Percentiles rank a stretch among this genome's conserved stretches.
Evolutionary conservation across 768 basidiomycete genomes (phyloP).

Genomic region (Artomyces pyxidatus): DNA sequence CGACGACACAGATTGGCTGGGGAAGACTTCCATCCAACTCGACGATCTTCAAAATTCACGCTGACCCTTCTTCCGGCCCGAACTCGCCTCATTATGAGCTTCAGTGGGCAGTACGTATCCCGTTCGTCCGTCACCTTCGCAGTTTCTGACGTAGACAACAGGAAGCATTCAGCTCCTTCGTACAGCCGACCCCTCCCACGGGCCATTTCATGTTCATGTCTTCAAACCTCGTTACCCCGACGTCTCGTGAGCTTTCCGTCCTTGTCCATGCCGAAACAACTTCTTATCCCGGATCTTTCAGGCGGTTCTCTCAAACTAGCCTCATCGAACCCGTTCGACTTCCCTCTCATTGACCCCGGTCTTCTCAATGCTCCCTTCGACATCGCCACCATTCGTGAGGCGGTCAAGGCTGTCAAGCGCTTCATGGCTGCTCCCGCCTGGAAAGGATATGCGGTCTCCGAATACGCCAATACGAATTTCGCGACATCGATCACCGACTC

Average conservation of each 20-base stretch:
- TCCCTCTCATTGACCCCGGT: neutral
- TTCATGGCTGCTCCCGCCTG: neutral
- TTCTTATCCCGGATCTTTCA: neutral
- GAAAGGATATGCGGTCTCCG: neutral
- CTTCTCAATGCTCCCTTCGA: neutral
- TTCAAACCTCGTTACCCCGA: neutral
- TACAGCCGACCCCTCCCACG: neutral
- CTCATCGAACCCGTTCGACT: neutral
- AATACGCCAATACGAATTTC: neutral
- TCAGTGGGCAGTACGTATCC: too few species aligned
- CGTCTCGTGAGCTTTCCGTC: neutral
- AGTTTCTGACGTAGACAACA: too few species aligned
- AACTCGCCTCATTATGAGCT: neutral
- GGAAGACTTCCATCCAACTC: neutral
- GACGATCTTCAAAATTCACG: neutral
- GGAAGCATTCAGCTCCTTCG: neutral
- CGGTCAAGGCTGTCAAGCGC: neutral
- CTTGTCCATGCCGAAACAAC: neutral
- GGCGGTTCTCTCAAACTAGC: neutral
- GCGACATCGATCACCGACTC: neutral
- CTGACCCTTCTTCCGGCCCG: conserved; percentile 1
- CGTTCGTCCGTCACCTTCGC: too few species aligned
- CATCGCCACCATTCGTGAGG: neutral
- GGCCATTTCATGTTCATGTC: neutral
- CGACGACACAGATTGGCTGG: conserved; percentile 2